Evolutionary conservation across 2,329 filamentous ascomycete species (phyloP), one percentile per base, ranked within the genome.

Genomic region (Aspergillus vadensis): DNA sequence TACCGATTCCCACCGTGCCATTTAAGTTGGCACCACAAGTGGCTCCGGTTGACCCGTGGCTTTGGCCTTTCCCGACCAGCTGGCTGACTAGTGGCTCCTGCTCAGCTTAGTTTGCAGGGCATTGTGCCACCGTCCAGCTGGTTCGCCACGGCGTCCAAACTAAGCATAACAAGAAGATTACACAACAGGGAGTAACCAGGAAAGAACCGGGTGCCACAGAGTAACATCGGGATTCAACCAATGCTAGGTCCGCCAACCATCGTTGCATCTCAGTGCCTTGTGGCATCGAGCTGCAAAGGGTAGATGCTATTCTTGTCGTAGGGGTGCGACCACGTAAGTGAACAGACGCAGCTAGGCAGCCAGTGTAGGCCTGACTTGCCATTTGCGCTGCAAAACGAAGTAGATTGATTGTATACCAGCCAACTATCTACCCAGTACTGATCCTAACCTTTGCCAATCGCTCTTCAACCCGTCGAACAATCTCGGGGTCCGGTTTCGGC

Each of bases 391-490:
- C 49, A 55, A 21, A 17, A 38, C 27, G 41, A 39, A 23, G 38
- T 52, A 38, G 32, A 60, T 25, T 32, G 15, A 38, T 48, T n/a
- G 36, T 32, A 27, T 43, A 15, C 30, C 41, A 50, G n/a, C 36
- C 36, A 32, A n/a, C 27, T 47, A 21, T 32, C 48, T 60, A 58
- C 19, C 41, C 58, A 17, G 47, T 27, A 55, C 57, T 65, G 36
- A 60, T 57, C 52, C 43, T 63, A 56, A 76, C 43, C 19, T 59
- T 65, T 6, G 73, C 72, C 58, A 80, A 65, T 60, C 72, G 73
- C 57, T 77, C 76, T 65, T 79, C 75, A 9, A 81, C 73, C 12
- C 72, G 74, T 53, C 62, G 67, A 3, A 79, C 59, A 12, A 79
- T 61, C 41, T 75, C 77, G 2, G 76, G 76, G 48, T 79, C 77